Base-by-base conservation (phyloP, 2,329 filamentous ascomycete species). In the Exophiala xenobiotica region DNA sequence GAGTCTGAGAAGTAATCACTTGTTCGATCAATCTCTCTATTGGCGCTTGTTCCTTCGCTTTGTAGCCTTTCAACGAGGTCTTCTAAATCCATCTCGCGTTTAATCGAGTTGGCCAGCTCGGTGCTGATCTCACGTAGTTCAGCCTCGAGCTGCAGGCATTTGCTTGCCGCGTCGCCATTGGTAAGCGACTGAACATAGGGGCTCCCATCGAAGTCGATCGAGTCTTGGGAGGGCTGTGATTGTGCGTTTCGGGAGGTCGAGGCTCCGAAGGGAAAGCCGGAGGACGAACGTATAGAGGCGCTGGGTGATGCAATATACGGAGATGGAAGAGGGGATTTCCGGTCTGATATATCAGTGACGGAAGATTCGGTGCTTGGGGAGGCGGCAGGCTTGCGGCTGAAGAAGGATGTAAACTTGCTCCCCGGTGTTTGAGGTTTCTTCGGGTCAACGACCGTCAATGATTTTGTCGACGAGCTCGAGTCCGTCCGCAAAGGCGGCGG, bases 1-100 rank as follows among this genome's bases (percentile, higher is more conserved):
- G 91, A 96, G 68, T 99, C 93, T 2, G 93, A 99, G 68, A 93
- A 99, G 73, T 99, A 97, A 71, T 99, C 93, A 71, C 93, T 97
- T 7, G 89, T 95, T 54, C 92, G 82, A 43, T 61, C 59, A 9
- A 44, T 33, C 9, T 58, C 48, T 67, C 87, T 86, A 57, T 81
- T 84, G 22, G 78, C 66, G n/a, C 76, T 69, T 65, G 70, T 83
- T 57, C 78, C 78, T 64, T 96, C 90, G n/a, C 83, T 75, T 67
- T 96, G 91, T 61, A 95, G 74, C 51, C 87, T 80, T 60, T 99
- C 93, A 0, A 97, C 85, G 40, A 97, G 78, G 68, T 99, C 93
- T 70, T 99, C 93, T 24, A 99, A 73, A 62, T 99, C 93, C 81
- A 99, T 92, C 74, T 99, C 93, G 55, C 93, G 83, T 63, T 88